Evolutionary conservation across 352 stramenopile species (phyloP).

Genomic region (Pythium guiyangense): DNA sequence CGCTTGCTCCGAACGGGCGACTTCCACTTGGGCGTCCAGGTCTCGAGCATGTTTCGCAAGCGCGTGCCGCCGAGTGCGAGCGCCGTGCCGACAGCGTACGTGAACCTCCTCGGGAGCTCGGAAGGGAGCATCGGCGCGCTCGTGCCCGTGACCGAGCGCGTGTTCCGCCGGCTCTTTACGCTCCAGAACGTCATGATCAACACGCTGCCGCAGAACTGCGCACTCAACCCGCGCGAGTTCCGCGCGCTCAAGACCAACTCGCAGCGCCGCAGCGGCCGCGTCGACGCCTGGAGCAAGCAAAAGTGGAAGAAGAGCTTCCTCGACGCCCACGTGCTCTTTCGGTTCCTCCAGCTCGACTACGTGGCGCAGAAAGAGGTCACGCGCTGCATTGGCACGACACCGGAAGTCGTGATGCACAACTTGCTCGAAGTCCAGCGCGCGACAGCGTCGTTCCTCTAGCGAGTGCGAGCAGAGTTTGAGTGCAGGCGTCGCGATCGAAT

Average conservation of each 20-base stretch:
- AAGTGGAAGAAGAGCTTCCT: conserved; percentile 90
- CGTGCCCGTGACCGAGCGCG: conserved; percentile 69
- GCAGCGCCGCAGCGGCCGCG: conserved; percentile 46
- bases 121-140: conserved; percentile 75
- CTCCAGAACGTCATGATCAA: conserved; percentile 90
- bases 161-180: conserved; percentile 85
- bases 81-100: conserved; percentile 32
- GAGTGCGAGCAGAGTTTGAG: too few relatives aligned
- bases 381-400: conserved; percentile 84
- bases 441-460: conserved; percentile 68
- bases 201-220: conserved; percentile 80
- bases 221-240: conserved; percentile 84
- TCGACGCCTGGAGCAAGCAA: conserved; percentile 83
- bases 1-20: conserved; percentile 73
- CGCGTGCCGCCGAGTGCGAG: conserved; percentile 28
- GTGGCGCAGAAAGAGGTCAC: conserved; percentile 87
- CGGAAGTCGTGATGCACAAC: conserved; percentile 86
- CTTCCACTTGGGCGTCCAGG: conserved; percentile 78
- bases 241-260: conserved; percentile 70
- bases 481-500: too few relatives aligned
- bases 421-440: conserved; percentile 80
- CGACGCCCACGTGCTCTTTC: conserved; percentile 74
- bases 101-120: conserved; percentile 76
- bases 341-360: conserved; percentile 81
- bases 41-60: conserved; percentile 79